Evolutionary conservation across 1,284 basidiomycete genomes (phyloP).

Genomic region (Trichosporon sp.): DNA sequence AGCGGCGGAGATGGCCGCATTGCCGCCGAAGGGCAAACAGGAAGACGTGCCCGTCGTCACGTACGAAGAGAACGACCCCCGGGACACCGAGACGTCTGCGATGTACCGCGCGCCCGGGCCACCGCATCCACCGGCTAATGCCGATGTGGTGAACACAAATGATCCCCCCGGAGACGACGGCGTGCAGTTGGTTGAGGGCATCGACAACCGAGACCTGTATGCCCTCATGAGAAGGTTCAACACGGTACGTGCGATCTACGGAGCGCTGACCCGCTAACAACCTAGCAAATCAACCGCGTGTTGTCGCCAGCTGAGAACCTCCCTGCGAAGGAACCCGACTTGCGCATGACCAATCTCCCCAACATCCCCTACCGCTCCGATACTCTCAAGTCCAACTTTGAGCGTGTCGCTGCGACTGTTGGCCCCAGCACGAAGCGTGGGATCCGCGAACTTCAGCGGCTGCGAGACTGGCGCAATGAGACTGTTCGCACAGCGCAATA

Average conservation of each 20-base stretch:
- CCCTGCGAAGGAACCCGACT: constrained; percentile 44
- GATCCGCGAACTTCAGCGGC: constrained; percentile 53
- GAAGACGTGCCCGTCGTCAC: background rate
- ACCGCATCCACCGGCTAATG: background rate
- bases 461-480: constrained; percentile 56
- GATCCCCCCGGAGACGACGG: background rate
- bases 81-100: background rate
- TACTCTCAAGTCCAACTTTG: constrained; percentile 52
- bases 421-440: constrained; percentile 53
- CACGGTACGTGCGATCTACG: constrained; percentile 37
- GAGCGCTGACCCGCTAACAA: background rate
- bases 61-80: background rate
- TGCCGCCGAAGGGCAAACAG: background rate
- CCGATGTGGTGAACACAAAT: background rate
- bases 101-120: background rate
- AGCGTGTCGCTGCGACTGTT: constrained; percentile 55
- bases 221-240: constrained; percentile 49
- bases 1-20: background rate
- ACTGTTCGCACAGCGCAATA: constrained; percentile 51
- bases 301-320: constrained; percentile 39
- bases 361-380: constrained; percentile 45
- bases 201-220: constrained; percentile 50
- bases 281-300: constrained; percentile 46
- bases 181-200: constrained; percentile 35
- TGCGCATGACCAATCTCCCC: constrained; percentile 7